phyloP scores from a whole-genome alignment of 768 basidiomycete genomes.

The Pholiota conissans region DNA sequence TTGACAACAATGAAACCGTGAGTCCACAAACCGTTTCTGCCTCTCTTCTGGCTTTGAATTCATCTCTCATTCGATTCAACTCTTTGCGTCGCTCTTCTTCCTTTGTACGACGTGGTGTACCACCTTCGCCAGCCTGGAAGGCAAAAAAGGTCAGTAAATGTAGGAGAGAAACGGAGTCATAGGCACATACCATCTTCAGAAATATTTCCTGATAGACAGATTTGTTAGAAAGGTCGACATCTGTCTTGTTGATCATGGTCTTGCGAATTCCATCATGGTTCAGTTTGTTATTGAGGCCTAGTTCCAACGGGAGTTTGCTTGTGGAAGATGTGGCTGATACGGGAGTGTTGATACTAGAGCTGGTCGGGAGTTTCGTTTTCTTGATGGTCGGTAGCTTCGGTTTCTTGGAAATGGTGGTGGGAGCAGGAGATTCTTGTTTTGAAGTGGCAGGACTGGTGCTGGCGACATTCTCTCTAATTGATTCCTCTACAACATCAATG shows the following conservation, averaged over 20 bases:
- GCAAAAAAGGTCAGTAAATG: background rate
- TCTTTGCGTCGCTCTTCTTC: conserved; percentile 74
- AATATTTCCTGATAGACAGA: conserved; percentile 68
- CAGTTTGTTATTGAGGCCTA: conserved; percentile 14
- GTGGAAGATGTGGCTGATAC: conserved; percentile 18
- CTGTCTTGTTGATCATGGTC: conserved; percentile 43
- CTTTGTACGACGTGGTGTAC: conserved; percentile 36
- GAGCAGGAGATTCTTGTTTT: conserved; percentile 32
- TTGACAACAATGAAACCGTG: background rate
- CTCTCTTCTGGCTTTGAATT: conserved; percentile 56
- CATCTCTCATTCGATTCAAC: conserved; percentile 68
- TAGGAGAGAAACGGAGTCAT: background rate
- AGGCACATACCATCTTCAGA: conserved; percentile 40
- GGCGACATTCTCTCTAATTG: conserved; percentile 16
- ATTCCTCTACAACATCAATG: conserved; percentile 35
- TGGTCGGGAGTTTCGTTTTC: conserved; percentile 69
- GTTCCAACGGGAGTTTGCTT: conserved; percentile 25
- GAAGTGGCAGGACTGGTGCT: conserved; percentile 24
- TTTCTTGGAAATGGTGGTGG: conserved; percentile 23
- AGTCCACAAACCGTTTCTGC: conserved; percentile 50
- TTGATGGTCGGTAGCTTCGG: conserved; percentile 38
- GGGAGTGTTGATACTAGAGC: conserved; percentile 41
- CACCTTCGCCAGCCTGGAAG: conserved; percentile 10
- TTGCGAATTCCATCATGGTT: conserved; percentile 21
- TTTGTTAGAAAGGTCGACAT: conserved; percentile 63